phyloP scores from a whole-genome alignment of 78 protist species.

The Planoprotostelium fungivorum region DNA sequence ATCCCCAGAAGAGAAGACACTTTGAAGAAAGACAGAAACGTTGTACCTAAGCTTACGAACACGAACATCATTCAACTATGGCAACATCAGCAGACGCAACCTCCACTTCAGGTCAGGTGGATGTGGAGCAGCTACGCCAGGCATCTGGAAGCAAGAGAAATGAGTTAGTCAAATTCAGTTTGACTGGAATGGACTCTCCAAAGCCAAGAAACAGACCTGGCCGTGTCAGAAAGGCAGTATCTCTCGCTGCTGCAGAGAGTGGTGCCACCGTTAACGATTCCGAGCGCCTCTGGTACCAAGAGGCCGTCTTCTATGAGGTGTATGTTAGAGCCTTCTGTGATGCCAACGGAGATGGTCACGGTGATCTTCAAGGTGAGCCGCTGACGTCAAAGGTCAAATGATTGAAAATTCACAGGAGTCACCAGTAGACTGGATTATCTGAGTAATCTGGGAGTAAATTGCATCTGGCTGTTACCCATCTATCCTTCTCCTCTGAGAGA shows the following conservation, averaged over 20 bases:
- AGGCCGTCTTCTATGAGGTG: slow-evolving; percentile 74
- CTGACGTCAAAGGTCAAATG: background rate
- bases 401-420: slow-evolving; percentile 37
- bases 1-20: background rate
- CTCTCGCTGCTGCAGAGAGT: background rate
- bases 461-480: slow-evolving; percentile 79
- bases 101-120: background rate
- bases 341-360: slow-evolving; percentile 67
- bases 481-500: slow-evolving; percentile 71
- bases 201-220: background rate
- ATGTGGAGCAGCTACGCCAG: background rate
- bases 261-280: background rate
- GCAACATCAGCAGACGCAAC: background rate
- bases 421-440: slow-evolving; percentile 63
- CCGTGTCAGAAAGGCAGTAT: background rate
- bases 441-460: slow-evolving; percentile 60
- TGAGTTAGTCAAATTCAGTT: background rate
- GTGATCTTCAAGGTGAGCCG: slow-evolving; percentile 46
- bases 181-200: background rate
- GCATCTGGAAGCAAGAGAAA: background rate
- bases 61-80: background rate
- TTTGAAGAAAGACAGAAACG: background rate
- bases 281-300: slow-evolving; percentile 48
- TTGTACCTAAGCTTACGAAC: background rate
- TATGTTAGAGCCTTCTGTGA: slow-evolving; percentile 71